A percentile compares a stretch with the other conserved stretches of the same genome.
Evolutionary conservation across 768 basidiomycete species (phyloP).

Genomic region (Mycena alexandri): DNA sequence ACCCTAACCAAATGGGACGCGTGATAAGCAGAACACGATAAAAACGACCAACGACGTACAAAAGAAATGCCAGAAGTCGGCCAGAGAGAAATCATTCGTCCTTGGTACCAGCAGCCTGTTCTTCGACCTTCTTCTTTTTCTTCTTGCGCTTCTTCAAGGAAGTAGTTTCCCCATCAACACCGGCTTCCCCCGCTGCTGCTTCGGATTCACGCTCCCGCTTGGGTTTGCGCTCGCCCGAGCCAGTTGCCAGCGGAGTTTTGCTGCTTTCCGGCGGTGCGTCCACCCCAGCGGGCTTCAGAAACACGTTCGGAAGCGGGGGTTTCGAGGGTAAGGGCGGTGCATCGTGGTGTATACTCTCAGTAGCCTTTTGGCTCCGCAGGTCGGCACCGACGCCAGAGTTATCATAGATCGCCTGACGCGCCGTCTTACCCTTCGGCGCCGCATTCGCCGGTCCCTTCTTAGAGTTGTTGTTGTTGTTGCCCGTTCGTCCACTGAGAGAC

Average conservation of each 20-base stretch:
- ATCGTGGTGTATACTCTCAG: too few species aligned
- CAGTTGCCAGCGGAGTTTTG: too few species aligned
- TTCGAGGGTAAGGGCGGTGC: too few species aligned
- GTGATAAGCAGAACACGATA: too few species aligned
- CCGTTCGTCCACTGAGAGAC: too few species aligned
- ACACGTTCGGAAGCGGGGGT: slow-evolving; percentile 48
- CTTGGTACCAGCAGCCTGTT: too few species aligned
- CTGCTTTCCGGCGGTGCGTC: slow-evolving; percentile 57
- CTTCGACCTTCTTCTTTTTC: slow-evolving; percentile 47
- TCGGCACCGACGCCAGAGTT: slow-evolving; percentile 66
- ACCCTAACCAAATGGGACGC: too few species aligned
- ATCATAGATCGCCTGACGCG: slow-evolving; percentile 61
- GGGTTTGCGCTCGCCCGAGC: slow-evolving; percentile 42
- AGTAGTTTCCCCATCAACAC: slow-evolving; percentile 36
- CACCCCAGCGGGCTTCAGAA: slow-evolving; percentile 70
- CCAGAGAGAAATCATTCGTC: too few species aligned
- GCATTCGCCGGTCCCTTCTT: too few species aligned
- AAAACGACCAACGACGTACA: too few species aligned
- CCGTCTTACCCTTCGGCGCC: slow-evolving; percentile 55
- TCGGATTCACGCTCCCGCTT: slow-evolving; percentile 49
- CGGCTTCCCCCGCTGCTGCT: slow-evolving; percentile 36
- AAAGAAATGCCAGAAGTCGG: too few species aligned
- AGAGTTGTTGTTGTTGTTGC: slow-evolving; percentile 3
- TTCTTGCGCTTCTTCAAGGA: slow-evolving; percentile 49
- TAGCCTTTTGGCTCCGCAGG: slow-evolving; percentile 52